These are phyloP conservation scores for Sicyos edulis DNA, from an alignment of 306 rosid genomes.

Conservation along the genomic window DNA sequence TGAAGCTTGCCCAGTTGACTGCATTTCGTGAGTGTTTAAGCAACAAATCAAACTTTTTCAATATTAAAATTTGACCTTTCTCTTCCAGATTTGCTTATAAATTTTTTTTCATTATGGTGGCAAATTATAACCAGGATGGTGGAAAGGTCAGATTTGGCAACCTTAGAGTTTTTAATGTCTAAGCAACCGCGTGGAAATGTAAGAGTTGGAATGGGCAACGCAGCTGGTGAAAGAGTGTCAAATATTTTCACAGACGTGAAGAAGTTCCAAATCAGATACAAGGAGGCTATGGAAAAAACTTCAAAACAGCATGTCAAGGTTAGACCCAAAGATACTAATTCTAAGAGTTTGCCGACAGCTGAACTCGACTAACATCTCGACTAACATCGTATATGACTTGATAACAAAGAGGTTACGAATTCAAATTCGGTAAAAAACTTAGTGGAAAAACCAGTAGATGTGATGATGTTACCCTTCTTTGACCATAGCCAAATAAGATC, in stretches of 20 bases:
- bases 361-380: too few species aligned
- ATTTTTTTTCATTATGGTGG: background rate
- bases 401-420: too few species aligned
- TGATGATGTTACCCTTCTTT: background rate
- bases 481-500: background rate
- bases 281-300: slow-evolving; percentile 46
- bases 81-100: too few species aligned
- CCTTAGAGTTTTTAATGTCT: slow-evolving; percentile 86
- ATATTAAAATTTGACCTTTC: too few species aligned
- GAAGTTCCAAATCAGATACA: slow-evolving; percentile 64
- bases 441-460: background rate
- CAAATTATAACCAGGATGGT: slow-evolving; percentile 39
- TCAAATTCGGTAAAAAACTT: too few species aligned
- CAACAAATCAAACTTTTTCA: background rate
- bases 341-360: background rate
- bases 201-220: slow-evolving; percentile 56
- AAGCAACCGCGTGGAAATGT: slow-evolving; percentile 92
- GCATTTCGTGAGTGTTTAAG: slow-evolving; percentile 66
- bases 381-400: too few species aligned
- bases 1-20: slow-evolving; percentile 80
- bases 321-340: slow-evolving; percentile 8
- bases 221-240: slow-evolving; percentile 65
- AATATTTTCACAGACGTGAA: slow-evolving; percentile 73
- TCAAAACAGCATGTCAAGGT: slow-evolving; percentile 42
- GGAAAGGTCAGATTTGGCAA: slow-evolving; percentile 70